Evolutionary conservation across 495 filamentous ascomycete genomes (phyloP).

Genomic region (Neurospora sp.): DNA sequence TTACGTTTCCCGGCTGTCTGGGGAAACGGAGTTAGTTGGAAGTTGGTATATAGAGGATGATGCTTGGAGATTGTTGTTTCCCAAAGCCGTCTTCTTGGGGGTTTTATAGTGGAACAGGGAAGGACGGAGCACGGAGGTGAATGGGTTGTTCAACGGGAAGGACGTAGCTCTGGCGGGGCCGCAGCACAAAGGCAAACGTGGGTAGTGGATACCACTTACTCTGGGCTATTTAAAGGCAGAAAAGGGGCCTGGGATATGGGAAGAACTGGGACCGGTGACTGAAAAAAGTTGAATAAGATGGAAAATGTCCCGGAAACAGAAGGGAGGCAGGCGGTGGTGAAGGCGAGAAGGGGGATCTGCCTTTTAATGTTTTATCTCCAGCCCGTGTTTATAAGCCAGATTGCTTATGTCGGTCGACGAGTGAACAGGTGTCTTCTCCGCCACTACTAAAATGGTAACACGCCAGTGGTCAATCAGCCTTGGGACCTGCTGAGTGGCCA

Average conservation of each 20-base stretch:
- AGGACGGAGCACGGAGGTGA: neutral
- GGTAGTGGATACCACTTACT: slow-evolving; percentile 9
- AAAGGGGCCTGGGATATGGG: slow-evolving; percentile 7
- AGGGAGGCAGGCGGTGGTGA: slow-evolving; percentile 2
- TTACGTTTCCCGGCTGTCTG: slow-evolving; percentile 4
- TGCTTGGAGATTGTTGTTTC: neutral
- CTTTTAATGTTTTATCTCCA: slow-evolving; percentile 18
- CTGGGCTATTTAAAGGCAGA: slow-evolving; percentile 19
- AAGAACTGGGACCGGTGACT: neutral
- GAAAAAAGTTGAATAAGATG: slow-evolving; percentile 1
- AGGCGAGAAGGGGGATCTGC: slow-evolving; percentile 5
- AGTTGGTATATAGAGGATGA: neutral
- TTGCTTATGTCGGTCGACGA: slow-evolving; percentile 7
- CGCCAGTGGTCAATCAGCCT: slow-evolving; percentile 2
- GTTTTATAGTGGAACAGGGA: neutral
- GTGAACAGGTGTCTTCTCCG: slow-evolving; percentile 28
- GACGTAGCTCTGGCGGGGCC: neutral
- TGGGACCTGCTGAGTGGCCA: slow-evolving; percentile 2
- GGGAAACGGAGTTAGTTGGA: neutral
- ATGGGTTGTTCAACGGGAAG: neutral
- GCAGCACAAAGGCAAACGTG: neutral
- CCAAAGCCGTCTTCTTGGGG: neutral
- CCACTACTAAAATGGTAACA: neutral
- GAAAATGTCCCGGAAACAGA: slow-evolving; percentile 1
- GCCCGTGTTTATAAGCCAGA: slow-evolving; percentile 12